Conservation (phyloP, 768 basidiomycete genomes). For the Gloeopeniophorella convolvens region DNA sequence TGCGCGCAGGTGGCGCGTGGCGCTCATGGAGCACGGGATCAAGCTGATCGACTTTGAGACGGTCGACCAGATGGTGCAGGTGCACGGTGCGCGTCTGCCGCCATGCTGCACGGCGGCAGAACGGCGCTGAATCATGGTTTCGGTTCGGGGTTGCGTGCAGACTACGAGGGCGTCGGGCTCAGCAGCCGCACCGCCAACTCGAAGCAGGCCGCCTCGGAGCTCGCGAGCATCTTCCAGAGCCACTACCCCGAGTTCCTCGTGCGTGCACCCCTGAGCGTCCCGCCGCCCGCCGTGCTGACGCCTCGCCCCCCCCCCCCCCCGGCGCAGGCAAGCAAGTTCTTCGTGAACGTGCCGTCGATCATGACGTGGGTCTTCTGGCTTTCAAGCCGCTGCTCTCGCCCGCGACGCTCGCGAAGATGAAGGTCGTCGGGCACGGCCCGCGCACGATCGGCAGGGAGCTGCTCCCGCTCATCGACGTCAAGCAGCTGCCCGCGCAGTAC, state of each 20-base stretch:
- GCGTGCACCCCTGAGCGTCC: slow-evolving; percentile 20
- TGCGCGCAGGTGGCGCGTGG: slow-evolving; percentile 62
- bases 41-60: slow-evolving; percentile 60
- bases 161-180: slow-evolving; percentile 69
- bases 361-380: slow-evolving; percentile 81
- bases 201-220: slow-evolving; percentile 70
- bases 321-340: slow-evolving; percentile 63
- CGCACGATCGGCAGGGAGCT: slow-evolving; percentile 54
- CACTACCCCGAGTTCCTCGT: slow-evolving; percentile 81
- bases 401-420: slow-evolving; percentile 76
- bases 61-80: slow-evolving; percentile 33
- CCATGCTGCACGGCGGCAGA: too few species aligned
- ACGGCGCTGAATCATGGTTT: too few species aligned
- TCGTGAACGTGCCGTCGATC: slow-evolving; percentile 72
- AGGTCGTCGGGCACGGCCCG: slow-evolving; percentile 63
- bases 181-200: slow-evolving; percentile 64
- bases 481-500: slow-evolving; percentile 61
- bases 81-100: slow-evolving; percentile 14
- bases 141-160: slow-evolving; percentile 33
- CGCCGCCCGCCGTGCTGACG: neutral
- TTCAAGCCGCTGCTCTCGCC: slow-evolving; percentile 72
- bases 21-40: slow-evolving; percentile 67
- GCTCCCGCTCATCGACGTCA: slow-evolving; percentile 45
- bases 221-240: slow-evolving; percentile 64
- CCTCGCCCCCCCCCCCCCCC: neutral